Conservation (phyloP, 2,329 filamentous ascomycete genomes). For the Arthroderma uncinatum region DNA sequence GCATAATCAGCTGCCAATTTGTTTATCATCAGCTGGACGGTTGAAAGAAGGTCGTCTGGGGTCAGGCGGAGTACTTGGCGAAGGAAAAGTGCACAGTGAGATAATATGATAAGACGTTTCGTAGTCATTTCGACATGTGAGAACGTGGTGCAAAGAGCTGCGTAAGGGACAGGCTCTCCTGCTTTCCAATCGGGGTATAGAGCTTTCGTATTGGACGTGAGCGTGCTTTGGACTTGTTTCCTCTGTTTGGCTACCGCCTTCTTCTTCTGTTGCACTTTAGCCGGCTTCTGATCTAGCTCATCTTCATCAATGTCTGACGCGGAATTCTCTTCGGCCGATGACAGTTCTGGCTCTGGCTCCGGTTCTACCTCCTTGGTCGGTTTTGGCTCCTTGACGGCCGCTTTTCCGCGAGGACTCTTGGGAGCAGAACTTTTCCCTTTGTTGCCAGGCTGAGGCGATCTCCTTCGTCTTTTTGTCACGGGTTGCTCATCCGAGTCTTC, state of each 20-base stretch:
- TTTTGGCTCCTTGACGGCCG: not conserved
- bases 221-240: conserved; percentile 66
- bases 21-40: conserved; percentile 91
- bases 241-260: conserved; percentile 62
- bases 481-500: conserved; percentile 50
- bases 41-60: conserved; percentile 74
- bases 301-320: conserved; percentile 41
- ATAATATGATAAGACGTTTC: conserved; percentile 77
- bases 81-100: conserved; percentile 81
- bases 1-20: conserved; percentile 95
- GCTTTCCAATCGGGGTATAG: conserved; percentile 93
- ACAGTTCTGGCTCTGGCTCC: conserved; percentile 38
- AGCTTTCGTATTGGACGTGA: conserved; percentile 59
- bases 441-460: conserved; percentile 18
- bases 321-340: conserved; percentile 23
- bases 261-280: conserved; percentile 48
- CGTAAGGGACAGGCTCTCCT: conserved; percentile 82
- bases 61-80: conserved; percentile 89
- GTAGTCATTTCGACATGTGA: conserved; percentile 90
- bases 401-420: conserved; percentile 4
- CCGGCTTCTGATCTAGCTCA: conserved; percentile 24
- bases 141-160: conserved; percentile 86
- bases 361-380: conserved; percentile 31
- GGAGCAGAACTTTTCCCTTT: not conserved
- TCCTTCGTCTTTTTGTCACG: conserved; percentile 43